Evolutionary conservation across 2,329 filamentous ascomycete species (phyloP).

Genomic region (Metarhizium guizhouense): DNA sequence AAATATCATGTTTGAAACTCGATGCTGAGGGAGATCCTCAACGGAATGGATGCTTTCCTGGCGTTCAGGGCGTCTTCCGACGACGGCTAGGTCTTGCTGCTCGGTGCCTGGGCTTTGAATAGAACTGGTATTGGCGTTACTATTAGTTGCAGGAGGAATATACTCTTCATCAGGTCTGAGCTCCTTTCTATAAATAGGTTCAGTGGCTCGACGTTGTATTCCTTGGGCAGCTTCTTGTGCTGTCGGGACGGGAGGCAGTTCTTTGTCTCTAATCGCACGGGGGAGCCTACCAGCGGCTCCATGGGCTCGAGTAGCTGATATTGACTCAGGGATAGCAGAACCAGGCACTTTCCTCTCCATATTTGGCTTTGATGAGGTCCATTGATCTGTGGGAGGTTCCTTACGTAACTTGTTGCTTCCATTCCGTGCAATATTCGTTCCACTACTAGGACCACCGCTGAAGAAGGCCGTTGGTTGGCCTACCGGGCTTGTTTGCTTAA

Average conservation of each 20-base stretch:
- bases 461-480: conserved; percentile 5
- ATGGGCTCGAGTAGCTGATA: conserved; percentile 3
- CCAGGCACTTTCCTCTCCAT: conserved; percentile 31
- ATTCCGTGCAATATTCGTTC: conserved; percentile 33
- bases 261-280: conserved; percentile 19
- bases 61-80: conserved; percentile 15
- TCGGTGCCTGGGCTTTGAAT: neutral
- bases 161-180: conserved; percentile 20
- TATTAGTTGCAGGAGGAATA: conserved; percentile 13
- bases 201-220: conserved; percentile 20
- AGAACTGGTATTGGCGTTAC: conserved; percentile 2
- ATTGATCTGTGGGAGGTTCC: conserved; percentile 43
- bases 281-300: conserved; percentile 7
- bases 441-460: conserved; percentile 19
- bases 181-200: conserved; percentile 18
- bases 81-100: conserved; percentile 11
- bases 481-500: conserved; percentile 16
- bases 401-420: conserved; percentile 53
- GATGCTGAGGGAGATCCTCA: conserved; percentile 24
- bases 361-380: conserved; percentile 26
- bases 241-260: conserved; percentile 21
- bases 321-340: conserved; percentile 4
- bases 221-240: conserved; percentile 5
- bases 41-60: conserved; percentile 22
- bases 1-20: conserved; percentile 32